Evolutionary conservation across 352 stramenopile species (phyloP).

Genomic region (Phytophthora multivora): DNA sequence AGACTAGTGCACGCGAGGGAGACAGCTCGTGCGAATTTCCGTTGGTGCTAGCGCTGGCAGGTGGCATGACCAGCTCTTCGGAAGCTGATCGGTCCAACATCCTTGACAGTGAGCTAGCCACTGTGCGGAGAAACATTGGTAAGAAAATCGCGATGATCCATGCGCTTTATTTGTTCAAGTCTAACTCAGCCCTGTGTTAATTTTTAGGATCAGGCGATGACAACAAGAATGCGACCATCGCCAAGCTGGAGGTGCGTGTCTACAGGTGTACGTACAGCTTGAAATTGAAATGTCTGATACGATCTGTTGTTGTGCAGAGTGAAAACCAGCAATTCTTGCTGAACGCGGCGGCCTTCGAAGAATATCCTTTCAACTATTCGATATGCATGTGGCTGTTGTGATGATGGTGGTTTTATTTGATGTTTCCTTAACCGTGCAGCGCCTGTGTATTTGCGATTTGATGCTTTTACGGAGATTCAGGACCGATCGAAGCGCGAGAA

Average conservation of each 20-base stretch:
- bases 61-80: slow-evolving; percentile 71
- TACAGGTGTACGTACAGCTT: not conserved
- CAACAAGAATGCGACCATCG: slow-evolving; percentile 58
- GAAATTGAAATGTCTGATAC: not conserved
- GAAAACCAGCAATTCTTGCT: slow-evolving; percentile 87
- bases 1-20: slow-evolving; percentile 62
- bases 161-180: not conserved
- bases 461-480: slow-evolving; percentile 71
- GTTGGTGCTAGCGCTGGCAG: slow-evolving; percentile 75
- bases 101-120: slow-evolving; percentile 62
- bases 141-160: not conserved
- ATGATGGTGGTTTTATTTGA: slow-evolving; percentile 10
- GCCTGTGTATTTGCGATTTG: slow-evolving; percentile 35
- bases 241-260: slow-evolving; percentile 68
- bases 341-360: slow-evolving; percentile 83
- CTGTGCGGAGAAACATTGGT: slow-evolving; percentile 59
- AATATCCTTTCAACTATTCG: slow-evolving; percentile 69
- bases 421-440: slow-evolving; percentile 60
- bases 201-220: slow-evolving; percentile 25
- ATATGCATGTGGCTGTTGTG: slow-evolving; percentile 24
- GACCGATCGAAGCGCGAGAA: slow-evolving; percentile 68
- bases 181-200: slow-evolving; percentile 8
- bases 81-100: slow-evolving; percentile 68
- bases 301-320: slow-evolving; percentile 34
- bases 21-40: slow-evolving; percentile 86